A percentile compares a stretch with the other conserved stretches of the same genome.
These are phyloP conservation scores for Colletotrichum graminicola DNA, from an alignment of 2,329 filamentous ascomycete genomes.

Conservation along the genomic window DNA sequence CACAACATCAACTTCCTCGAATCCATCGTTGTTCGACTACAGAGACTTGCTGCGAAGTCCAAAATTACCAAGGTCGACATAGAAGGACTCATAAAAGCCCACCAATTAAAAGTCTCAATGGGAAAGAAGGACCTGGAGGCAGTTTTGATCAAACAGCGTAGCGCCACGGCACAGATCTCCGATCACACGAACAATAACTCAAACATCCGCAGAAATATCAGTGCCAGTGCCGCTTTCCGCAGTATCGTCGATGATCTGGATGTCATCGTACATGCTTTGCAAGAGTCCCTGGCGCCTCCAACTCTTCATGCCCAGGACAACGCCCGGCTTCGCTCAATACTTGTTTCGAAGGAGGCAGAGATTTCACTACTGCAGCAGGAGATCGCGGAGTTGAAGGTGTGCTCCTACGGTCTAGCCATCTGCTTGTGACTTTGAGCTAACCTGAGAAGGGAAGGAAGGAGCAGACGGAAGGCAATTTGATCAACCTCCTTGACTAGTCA, in stretches of 20 bases:
- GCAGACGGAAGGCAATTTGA: not conserved
- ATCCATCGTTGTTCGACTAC: not conserved
- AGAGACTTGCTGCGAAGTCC: not conserved
- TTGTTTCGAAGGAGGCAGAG: not conserved
- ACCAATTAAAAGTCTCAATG: not conserved
- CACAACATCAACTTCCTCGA: not conserved
- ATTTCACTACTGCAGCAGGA: not conserved
- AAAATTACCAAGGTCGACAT: not conserved
- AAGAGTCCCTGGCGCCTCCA: not conserved
- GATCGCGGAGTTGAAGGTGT: not conserved
- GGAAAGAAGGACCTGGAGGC: not conserved
- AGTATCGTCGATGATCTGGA: conserved; percentile 4
- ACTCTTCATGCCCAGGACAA: not conserved
- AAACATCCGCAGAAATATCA: not conserved
- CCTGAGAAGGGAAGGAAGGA: not conserved
- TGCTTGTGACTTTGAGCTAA: not conserved
- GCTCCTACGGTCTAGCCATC: too few species aligned
- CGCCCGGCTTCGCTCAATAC: not conserved
- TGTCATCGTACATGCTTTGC: not conserved
- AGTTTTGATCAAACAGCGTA: not conserved
- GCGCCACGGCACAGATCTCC: not conserved
- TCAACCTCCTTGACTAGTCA: not conserved
- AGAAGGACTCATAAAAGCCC: not conserved
- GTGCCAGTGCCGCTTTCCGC: not conserved
- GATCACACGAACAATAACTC: not conserved